A percentile compares a stretch with the other conserved stretches of the same genome.
phyloP scores from a whole-genome alignment of 495 filamentous ascomycete genomes.

The Penicillium roqueforti region DNA sequence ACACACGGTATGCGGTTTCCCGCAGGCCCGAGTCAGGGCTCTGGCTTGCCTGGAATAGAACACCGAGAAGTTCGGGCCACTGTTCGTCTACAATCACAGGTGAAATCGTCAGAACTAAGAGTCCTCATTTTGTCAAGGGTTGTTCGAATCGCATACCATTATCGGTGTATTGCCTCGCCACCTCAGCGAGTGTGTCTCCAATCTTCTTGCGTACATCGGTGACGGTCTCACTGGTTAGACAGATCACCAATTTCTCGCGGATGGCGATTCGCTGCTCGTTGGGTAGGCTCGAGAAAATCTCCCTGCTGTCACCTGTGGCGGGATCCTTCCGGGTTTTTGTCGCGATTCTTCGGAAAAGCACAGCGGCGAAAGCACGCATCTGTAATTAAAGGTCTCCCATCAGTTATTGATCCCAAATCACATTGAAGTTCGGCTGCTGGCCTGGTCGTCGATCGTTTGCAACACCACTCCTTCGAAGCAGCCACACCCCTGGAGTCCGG shows the following conservation, averaged over 20 bases:
- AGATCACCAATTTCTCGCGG: constrained; percentile 72
- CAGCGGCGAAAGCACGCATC: constrained; percentile 85
- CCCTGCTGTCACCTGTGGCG: constrained; percentile 63
- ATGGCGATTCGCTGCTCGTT: constrained; percentile 71
- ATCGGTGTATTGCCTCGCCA: constrained; percentile 91
- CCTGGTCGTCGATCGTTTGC: constrained; percentile 1
- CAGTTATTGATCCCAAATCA: background rate
- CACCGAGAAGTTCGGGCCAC: constrained; percentile 86
- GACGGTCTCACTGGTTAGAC: constrained; percentile 64
- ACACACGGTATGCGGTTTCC: constrained; percentile 89
- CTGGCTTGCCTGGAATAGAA: constrained; percentile 84
- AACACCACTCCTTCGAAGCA: constrained; percentile 1
- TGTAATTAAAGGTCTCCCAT: constrained; percentile 27
- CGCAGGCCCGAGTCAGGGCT: constrained; percentile 74
- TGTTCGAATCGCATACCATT: constrained; percentile 58
- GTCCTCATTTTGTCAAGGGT: constrained; percentile 2
- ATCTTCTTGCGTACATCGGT: constrained; percentile 84
- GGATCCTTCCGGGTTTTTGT: constrained; percentile 77
- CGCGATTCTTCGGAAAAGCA: constrained; percentile 91
- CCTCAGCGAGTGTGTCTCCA: constrained; percentile 90
- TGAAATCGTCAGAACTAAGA: constrained; percentile 20
- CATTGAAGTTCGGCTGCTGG: background rate
- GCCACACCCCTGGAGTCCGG: constrained; percentile 3
- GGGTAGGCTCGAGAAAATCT: constrained; percentile 75
- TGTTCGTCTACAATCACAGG: constrained; percentile 55